phyloP scores from a whole-genome alignment of 2,329 filamentous ascomycete species.

The Zasmidium citrigriseum region DNA sequence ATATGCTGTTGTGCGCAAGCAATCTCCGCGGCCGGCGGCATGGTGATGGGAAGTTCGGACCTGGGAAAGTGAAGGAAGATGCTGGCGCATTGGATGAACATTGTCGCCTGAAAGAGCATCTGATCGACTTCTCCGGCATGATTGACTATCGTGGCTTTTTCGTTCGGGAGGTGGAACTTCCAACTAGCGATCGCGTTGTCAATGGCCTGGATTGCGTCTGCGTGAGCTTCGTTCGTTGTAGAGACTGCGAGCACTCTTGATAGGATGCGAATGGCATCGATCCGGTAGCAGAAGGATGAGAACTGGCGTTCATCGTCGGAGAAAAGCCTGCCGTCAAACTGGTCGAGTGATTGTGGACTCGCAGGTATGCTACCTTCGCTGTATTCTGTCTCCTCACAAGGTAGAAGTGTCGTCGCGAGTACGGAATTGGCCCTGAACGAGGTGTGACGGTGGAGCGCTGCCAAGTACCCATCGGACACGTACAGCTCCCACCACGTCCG shows the following conservation, averaged over 20 bases:
- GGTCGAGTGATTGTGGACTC: conserved; percentile 65
- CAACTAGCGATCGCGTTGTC: conserved; percentile 70
- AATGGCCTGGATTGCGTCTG: conserved; percentile 54
- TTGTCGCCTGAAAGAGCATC: conserved; percentile 88
- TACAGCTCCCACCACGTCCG: conserved; percentile 90
- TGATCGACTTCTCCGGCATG: conserved; percentile 76
- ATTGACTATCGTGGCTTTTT: conserved; percentile 69
- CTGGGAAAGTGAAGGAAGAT: conserved; percentile 80
- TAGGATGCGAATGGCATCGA: conserved; percentile 77
- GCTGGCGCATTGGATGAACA: conserved; percentile 66
- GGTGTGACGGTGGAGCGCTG: conserved; percentile 73
- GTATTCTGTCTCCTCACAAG: conserved; percentile 81
- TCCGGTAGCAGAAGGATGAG: conserved; percentile 82
- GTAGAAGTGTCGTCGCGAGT: conserved; percentile 68
- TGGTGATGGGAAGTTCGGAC: conserved; percentile 68
- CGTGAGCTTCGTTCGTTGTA: conserved; percentile 33
- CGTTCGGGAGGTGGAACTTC: conserved; percentile 73
- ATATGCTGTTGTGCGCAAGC: conserved; percentile 47
- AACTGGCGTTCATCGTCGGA: conserved; percentile 69
- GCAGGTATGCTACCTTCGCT: conserved; percentile 41
- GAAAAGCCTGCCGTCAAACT: conserved; percentile 79
- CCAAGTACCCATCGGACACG: conserved; percentile 80
- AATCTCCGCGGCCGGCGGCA: conserved; percentile 53
- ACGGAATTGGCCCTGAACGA: conserved; percentile 71
- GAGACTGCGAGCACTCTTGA: conserved; percentile 66